Evolutionary conservation across 768 basidiomycete species (phyloP), one percentile per base, ranked within the genome.

Genomic region (Hygrophorus pudorinus): DNA sequence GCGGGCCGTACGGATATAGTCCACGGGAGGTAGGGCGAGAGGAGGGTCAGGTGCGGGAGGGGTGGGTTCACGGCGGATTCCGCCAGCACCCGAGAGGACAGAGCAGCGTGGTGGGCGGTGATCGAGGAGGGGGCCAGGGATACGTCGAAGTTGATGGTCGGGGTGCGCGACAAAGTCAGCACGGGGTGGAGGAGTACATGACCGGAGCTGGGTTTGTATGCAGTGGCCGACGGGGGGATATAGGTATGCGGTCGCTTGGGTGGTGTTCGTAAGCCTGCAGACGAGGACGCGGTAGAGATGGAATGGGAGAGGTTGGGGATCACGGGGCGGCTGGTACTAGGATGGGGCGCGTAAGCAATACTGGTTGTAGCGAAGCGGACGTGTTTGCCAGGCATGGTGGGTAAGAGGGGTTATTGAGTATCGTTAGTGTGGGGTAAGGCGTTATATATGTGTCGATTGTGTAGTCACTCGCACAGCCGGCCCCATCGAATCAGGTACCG

Each of bases 331-430:
- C n/a, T n/a, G n/a, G n/a, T n/a, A n/a, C n/a, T n/a, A n/a, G n/a
- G n/a, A n/a, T n/a, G n/a, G 8, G 24, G 28, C 11, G 40, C 28
- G 27, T 41, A 41, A 14, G 30, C 40, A n/a, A 7, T 1, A 10
- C 56, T 59, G 54, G 65, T 65, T 10, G 61, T 59, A 10, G 66
- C 63, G 45, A 72, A 72, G 36, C 65, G 64, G 27, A 72, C 70
- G 60, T 63, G 67, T 57, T 66, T 67, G 38, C 55, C 54, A 57
- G 47, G 47, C 42, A 43, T 47, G 12, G 21, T 34, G 27, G 24
- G 24, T 24, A 24, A 24, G 24, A 24, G 7, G 7, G 7, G 24
- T 24, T n/a, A 24, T 24, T 24, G 7, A 3, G 3, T 7, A 7
- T 24, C 24, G 24, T 24, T 24, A 7, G 7, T 7, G 24, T 24